Evolutionary conservation across 148 eudicot genomes (phyloP).

Genomic region (Rhododendron ovatum): DNA sequence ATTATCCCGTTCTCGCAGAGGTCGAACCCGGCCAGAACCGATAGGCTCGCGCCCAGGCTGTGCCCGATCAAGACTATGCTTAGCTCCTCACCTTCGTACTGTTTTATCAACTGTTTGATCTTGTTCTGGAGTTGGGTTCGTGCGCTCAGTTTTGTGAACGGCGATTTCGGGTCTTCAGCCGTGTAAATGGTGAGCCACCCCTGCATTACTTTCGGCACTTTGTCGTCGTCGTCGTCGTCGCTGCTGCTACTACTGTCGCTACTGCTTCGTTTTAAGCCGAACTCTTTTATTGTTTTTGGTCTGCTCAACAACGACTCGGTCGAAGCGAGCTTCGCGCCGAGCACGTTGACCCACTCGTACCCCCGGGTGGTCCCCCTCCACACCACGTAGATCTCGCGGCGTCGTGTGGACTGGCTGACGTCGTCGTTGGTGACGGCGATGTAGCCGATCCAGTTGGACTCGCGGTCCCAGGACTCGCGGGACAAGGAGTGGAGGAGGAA

Average conservation of each 20-base stretch:
- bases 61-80: slow-evolving; percentile 20
- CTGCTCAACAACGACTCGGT: slow-evolving; percentile 7
- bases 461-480: slow-evolving; percentile 17
- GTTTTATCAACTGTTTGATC: slow-evolving; percentile 3
- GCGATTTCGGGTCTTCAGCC: slow-evolving; percentile 14
- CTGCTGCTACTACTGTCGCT: neutral
- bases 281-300: neutral
- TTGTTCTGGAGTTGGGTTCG: slow-evolving; percentile 14
- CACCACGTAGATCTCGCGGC: slow-evolving; percentile 20
- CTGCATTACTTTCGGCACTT: slow-evolving; percentile 13
- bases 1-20: slow-evolving; percentile 58
- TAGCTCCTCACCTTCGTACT: slow-evolving; percentile 6
- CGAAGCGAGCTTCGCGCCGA: slow-evolving; percentile 15
- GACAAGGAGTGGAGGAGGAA: slow-evolving; percentile 12
- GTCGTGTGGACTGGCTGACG: neutral
- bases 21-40: slow-evolving; percentile 67
- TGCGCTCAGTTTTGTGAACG: slow-evolving; percentile 10
- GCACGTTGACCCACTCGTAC: slow-evolving; percentile 12
- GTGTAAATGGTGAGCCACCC: slow-evolving; percentile 27
- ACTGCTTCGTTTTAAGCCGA: neutral
- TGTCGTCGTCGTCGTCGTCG: slow-evolving; percentile 10
- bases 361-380: slow-evolving; percentile 22
- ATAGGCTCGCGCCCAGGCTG: slow-evolving; percentile 31
- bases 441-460: slow-evolving; percentile 27
- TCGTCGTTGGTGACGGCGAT: slow-evolving; percentile 20